Conservation (phyloP, 2,329 filamentous ascomycete genomes). For the Fusarium succisae region DNA sequence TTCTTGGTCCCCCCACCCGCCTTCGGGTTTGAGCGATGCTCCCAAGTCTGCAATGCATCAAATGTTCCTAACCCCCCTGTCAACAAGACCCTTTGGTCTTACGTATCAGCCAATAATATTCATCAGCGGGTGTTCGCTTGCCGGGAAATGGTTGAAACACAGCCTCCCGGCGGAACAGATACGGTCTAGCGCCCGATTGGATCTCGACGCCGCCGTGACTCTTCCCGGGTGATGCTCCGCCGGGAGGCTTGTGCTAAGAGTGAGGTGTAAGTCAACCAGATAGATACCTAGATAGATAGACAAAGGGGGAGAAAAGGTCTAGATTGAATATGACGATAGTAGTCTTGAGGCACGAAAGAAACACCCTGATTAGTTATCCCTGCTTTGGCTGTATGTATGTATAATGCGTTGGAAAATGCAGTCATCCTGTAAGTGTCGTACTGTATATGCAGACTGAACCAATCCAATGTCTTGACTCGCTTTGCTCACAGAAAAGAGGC, state of each 20-base stretch:
- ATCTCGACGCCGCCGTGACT: conserved; percentile 17
- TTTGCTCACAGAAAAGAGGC: conserved; percentile 9
- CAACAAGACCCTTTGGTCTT: background rate
- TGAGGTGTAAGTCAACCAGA: background rate
- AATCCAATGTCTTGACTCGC: background rate
- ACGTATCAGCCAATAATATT: conserved; percentile 1
- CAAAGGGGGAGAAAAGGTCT: background rate
- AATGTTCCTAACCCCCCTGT: background rate
- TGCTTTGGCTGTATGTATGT: background rate
- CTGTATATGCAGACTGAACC: conserved; percentile 8
- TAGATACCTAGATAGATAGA: background rate
- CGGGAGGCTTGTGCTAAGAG: background rate
- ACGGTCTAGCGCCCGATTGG: conserved; percentile 4
- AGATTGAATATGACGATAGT: conserved; percentile 10
- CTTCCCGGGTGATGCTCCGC: background rate
- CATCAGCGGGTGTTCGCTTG: background rate
- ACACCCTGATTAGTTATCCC: background rate
- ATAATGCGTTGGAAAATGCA: conserved; percentile 5
- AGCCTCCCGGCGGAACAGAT: conserved; percentile 8
- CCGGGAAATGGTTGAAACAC: conserved; percentile 4
- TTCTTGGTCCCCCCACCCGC: background rate
- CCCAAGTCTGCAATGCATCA: background rate
- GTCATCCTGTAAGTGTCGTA: conserved; percentile 17
- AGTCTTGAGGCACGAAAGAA: background rate
- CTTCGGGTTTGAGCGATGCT: conserved; percentile 22